Conservation (phyloP, 192 early-diverging fungal genomes). For the Coemansia sp. region DNA sequence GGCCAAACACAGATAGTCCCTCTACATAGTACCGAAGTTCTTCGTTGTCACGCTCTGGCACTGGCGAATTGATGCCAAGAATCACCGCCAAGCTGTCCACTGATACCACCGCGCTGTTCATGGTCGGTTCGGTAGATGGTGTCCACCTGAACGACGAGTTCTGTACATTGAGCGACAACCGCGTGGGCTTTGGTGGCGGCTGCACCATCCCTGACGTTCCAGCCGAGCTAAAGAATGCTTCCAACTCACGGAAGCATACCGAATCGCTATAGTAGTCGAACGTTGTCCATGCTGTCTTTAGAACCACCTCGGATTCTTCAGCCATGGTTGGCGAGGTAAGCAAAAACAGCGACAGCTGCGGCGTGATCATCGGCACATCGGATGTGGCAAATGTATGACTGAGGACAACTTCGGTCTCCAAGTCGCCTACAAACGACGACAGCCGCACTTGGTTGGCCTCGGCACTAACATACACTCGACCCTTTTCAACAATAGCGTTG, state of each 20-base stretch:
- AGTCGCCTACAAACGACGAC: slow-evolving; percentile 34
- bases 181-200: slow-evolving; percentile 54
- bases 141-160: slow-evolving; percentile 49
- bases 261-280: slow-evolving; percentile 45
- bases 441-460: slow-evolving; percentile 53
- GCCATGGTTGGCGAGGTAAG: slow-evolving; percentile 46
- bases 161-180: slow-evolving; percentile 49
- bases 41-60: slow-evolving; percentile 44
- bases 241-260: slow-evolving; percentile 41
- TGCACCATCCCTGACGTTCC: slow-evolving; percentile 52
- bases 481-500: slow-evolving; percentile 46
- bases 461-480: slow-evolving; percentile 42
- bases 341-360: slow-evolving; percentile 52
- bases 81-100: slow-evolving; percentile 52
- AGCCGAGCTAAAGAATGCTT: slow-evolving; percentile 50
- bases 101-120: slow-evolving; percentile 41
- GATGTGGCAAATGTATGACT: slow-evolving; percentile 51
- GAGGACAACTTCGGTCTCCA: slow-evolving; percentile 36
- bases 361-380: slow-evolving; percentile 45
- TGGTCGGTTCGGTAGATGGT: slow-evolving; percentile 26
- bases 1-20: slow-evolving; percentile 42
- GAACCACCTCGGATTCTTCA: slow-evolving; percentile 49
- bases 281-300: slow-evolving; percentile 52
- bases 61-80: slow-evolving; percentile 43
- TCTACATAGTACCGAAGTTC: slow-evolving; percentile 54